phyloP scores from a whole-genome alignment of 345 rosid species.

The Citrus maxima region DNA sequence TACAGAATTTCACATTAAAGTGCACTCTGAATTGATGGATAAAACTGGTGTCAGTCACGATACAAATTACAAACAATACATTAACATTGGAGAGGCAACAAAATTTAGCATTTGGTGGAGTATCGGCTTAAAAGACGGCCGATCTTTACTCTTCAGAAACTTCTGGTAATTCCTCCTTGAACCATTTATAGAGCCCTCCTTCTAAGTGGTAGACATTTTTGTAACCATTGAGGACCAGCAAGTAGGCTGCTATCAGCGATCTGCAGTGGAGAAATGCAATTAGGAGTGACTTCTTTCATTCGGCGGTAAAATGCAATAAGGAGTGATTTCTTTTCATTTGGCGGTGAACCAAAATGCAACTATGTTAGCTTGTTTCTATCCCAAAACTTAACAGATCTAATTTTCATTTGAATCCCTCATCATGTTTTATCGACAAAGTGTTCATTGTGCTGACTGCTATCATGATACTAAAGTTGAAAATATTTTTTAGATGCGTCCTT shows the following conservation, averaged over 20 bases:
- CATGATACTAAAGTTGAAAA: not conserved
- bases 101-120: constrained; percentile 29
- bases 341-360: not conserved
- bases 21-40: constrained; percentile 1
- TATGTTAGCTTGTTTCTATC: not conserved
- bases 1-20: not conserved
- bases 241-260: constrained; percentile 94
- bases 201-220: constrained; percentile 82
- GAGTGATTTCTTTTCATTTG: not conserved
- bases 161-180: constrained; percentile 77
- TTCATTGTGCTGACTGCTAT: not conserved
- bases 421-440: not conserved
- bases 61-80: not conserved
- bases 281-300: not conserved
- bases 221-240: constrained; percentile 84
- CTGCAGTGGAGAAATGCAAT: constrained; percentile 38
- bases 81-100: not conserved
- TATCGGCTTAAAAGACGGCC: constrained; percentile 6
- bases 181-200: constrained; percentile 86
- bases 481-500: not conserved
- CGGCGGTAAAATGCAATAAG: not conserved
- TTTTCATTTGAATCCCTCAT: not conserved
- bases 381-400: not conserved
- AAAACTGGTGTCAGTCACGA: not conserved
- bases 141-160: constrained; percentile 46